A percentile compares a stretch with the other conserved stretches of the same genome.
Evolutionary conservation across 352 stramenopile genomes (phyloP).

Genomic region (Phytophthora parvispora): DNA sequence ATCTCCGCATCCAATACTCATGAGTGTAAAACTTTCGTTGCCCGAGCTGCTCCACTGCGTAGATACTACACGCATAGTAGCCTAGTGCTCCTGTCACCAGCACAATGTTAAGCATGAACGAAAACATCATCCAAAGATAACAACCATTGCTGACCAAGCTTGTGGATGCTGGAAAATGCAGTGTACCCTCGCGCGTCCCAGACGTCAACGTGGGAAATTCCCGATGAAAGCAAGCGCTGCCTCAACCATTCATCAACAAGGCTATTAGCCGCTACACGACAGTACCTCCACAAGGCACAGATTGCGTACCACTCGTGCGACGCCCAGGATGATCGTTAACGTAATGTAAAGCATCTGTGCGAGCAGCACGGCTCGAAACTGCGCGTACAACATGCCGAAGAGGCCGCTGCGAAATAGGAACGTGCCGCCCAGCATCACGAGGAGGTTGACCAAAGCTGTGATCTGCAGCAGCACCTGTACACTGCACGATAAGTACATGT

Average conservation of each 20-base stretch:
- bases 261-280: neutral
- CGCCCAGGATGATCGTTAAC: slow-evolving; percentile 53
- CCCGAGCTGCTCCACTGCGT: slow-evolving; percentile 59
- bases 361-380: slow-evolving; percentile 62
- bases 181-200: slow-evolving; percentile 59
- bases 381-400: slow-evolving; percentile 62
- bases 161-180: slow-evolving; percentile 60
- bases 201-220: slow-evolving; percentile 38
- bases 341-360: slow-evolving; percentile 64
- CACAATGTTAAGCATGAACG: neutral
- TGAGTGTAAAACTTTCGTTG: slow-evolving; percentile 66
- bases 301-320: slow-evolving; percentile 44
- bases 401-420: slow-evolving; percentile 82
- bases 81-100: slow-evolving; percentile 44
- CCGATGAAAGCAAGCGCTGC: slow-evolving; percentile 47
- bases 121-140: neutral
- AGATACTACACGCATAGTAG: slow-evolving; percentile 66
- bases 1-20: slow-evolving; percentile 56
- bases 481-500: slow-evolving; percentile 19
- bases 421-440: slow-evolving; percentile 65
- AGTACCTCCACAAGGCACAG: neutral
- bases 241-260: neutral
- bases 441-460: slow-evolving; percentile 59
- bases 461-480: slow-evolving; percentile 79
- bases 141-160: slow-evolving; percentile 43